Evolutionary conservation across 805 yeast species (phyloP).

Genomic region (Citeromyces matritensis): DNA sequence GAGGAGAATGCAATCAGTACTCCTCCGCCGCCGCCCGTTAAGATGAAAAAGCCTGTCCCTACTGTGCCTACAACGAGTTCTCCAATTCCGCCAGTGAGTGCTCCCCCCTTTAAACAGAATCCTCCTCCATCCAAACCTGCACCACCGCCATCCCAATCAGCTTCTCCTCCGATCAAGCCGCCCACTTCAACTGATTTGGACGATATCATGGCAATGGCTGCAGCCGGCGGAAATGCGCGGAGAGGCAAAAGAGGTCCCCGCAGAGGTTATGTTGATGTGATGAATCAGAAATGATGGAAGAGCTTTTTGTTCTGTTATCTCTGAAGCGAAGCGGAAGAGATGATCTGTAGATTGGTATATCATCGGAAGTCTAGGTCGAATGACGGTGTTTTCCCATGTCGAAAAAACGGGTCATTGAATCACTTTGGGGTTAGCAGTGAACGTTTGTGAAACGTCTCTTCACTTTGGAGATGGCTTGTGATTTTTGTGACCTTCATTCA

Average conservation of each 20-base stretch:
- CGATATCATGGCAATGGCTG: constrained; percentile 11
- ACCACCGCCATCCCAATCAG: constrained; percentile 16
- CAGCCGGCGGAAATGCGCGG: constrained; percentile 20
- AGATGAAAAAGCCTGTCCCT: constrained; percentile 17
- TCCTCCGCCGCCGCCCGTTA: constrained; percentile 55
- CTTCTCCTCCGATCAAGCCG: constrained; percentile 11
- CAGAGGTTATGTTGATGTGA: constrained; percentile 50
- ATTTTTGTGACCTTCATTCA: too few relatives aligned
- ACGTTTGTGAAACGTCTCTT: too few relatives aligned
- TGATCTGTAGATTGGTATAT: too few relatives aligned
- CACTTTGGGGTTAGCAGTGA: too few relatives aligned
- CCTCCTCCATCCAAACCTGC: constrained; percentile 19
- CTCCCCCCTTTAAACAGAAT: constrained; percentile 12
- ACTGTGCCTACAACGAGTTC: constrained; percentile 8
- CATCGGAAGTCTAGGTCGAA: too few relatives aligned
- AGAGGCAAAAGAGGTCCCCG: constrained; percentile 38
- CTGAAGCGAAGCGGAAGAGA: constrained; percentile 6
- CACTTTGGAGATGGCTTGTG: too few relatives aligned
- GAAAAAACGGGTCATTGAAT: too few relatives aligned
- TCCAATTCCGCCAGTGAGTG: constrained; percentile 19
- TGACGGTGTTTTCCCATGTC: too few relatives aligned
- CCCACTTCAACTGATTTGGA: constrained; percentile 12
- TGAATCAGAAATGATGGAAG: too few relatives aligned
- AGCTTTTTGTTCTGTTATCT: constrained; percentile 6
- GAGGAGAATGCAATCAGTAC: constrained; percentile 45